Conservation (phyloP, 768 basidiomycete genomes). For the Leccinum variicolor region DNA sequence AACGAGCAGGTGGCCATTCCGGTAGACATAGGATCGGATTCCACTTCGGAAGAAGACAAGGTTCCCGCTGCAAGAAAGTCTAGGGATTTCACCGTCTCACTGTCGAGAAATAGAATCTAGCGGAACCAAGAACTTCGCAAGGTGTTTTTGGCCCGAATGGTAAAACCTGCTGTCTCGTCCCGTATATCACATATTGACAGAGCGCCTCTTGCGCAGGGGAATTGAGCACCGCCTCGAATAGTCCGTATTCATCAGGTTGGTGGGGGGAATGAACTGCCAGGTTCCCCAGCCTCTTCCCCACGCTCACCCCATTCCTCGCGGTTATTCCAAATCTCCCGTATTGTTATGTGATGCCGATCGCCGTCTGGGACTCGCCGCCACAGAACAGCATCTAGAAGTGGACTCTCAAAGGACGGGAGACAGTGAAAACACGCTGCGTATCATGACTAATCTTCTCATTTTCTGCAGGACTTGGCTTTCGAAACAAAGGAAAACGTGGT, state of each 20-base stretch:
- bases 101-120: conserved; percentile 64
- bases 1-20: conserved; percentile 44
- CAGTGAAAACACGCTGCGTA: conserved; percentile 59
- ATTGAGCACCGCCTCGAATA: conserved; percentile 65
- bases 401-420: conserved; percentile 46
- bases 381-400: conserved; percentile 45
- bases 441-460: conserved; percentile 75
- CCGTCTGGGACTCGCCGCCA: conserved; percentile 58
- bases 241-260: conserved; percentile 46
- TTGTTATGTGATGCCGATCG: conserved; percentile 72
- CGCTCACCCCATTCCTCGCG: conserved; percentile 22
- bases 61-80: conserved; percentile 34
- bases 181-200: too few relatives aligned
- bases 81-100: conserved; percentile 50
- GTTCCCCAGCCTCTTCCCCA: conserved; percentile 37
- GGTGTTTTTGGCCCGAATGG: conserved; percentile 90
- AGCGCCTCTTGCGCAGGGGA: conserved; percentile 51
- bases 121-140: conserved; percentile 82
- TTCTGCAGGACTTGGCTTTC: conserved; percentile 43
- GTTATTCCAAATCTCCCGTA: conserved; percentile 60
- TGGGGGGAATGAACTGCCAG: conserved; percentile 43
- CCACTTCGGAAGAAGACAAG: conserved; percentile 69
- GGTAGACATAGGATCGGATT: conserved; percentile 50
- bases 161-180: too few relatives aligned
- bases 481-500: conserved; percentile 34